Conservation (phyloP, 345 rosid species). For the Toxicodendron radicans region DNA sequence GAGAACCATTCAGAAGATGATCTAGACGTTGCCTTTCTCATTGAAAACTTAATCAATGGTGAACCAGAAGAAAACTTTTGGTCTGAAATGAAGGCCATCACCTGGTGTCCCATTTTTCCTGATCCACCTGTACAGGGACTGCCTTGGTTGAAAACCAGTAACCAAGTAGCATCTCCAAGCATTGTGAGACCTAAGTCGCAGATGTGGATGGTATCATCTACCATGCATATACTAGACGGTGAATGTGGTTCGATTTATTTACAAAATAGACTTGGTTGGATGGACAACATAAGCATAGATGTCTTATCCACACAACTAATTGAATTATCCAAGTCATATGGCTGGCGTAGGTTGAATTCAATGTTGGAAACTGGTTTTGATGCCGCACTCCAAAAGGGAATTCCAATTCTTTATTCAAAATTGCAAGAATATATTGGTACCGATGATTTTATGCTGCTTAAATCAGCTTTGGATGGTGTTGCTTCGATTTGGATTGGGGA, state of each 20-base stretch:
- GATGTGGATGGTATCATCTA: constrained; percentile 75
- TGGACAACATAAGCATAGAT: constrained; percentile 49
- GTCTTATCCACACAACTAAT: constrained; percentile 62
- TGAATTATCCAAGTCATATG: constrained; percentile 69
- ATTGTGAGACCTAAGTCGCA: constrained; percentile 83
- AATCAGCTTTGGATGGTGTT: constrained; percentile 65
- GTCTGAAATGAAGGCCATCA: constrained; percentile 70
- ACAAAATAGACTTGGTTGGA: constrained; percentile 84
- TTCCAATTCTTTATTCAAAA: constrained; percentile 58
- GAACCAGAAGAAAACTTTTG: constrained; percentile 80
- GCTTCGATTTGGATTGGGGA: constrained; percentile 97
- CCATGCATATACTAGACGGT: constrained; percentile 73
- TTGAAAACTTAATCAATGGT: constrained; percentile 47
- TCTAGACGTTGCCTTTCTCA: constrained; percentile 41
- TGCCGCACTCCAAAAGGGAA: constrained; percentile 61
- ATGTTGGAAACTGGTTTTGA: constrained; percentile 46
- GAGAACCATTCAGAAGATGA: constrained; percentile 35
- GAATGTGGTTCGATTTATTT: constrained; percentile 61
- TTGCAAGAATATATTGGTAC: constrained; percentile 62
- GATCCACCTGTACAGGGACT: constrained; percentile 73
- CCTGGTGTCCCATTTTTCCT: constrained; percentile 82
- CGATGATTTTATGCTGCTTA: constrained; percentile 56
- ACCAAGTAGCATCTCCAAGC: constrained; percentile 65
- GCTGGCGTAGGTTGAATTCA: constrained; percentile 53
- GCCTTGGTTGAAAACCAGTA: constrained; percentile 75